Percentiles rank a stretch among this genome's conserved stretches.
Evolutionary conservation across 306 rosid genomes (phyloP).

Genomic region (Casuarina glauca): DNA sequence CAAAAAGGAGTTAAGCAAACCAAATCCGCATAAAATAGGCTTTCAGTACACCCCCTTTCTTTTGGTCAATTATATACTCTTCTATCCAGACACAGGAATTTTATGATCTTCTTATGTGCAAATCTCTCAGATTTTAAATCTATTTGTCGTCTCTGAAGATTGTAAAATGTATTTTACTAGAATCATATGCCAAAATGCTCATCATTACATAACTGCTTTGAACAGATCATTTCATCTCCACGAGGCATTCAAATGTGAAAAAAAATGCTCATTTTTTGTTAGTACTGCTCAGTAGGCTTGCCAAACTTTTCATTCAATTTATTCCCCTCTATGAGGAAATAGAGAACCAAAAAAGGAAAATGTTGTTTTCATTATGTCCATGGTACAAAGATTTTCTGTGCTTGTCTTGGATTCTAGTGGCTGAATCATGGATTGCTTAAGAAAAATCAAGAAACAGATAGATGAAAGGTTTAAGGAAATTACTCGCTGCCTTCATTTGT

Average conservation of each 20-base stretch:
- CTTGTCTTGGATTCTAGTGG: not conserved
- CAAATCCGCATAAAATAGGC: too few species aligned
- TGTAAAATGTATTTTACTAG: too few species aligned
- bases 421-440: not conserved
- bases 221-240: not conserved
- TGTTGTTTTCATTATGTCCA: not conserved
- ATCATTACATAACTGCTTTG: too few species aligned
- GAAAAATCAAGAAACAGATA: not conserved
- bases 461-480: not conserved
- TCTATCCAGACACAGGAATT: too few species aligned
- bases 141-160: too few species aligned
- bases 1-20: too few species aligned
- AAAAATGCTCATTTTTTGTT: too few species aligned
- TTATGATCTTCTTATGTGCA: too few species aligned
- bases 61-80: too few species aligned
- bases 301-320: not conserved
- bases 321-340: not conserved
- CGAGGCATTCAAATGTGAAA: not conserved
- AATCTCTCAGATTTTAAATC: too few species aligned
- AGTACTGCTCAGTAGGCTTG: not conserved
- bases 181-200: not conserved
- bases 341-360: not conserved
- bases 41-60: too few species aligned
- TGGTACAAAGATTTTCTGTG: not conserved
- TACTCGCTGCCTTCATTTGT: not conserved